A percentile compares a stretch with the other conserved stretches of the same genome.
Conservation (phyloP, 768 basidiomycete genomes). For the Rhodotorula toruloides region DNA sequence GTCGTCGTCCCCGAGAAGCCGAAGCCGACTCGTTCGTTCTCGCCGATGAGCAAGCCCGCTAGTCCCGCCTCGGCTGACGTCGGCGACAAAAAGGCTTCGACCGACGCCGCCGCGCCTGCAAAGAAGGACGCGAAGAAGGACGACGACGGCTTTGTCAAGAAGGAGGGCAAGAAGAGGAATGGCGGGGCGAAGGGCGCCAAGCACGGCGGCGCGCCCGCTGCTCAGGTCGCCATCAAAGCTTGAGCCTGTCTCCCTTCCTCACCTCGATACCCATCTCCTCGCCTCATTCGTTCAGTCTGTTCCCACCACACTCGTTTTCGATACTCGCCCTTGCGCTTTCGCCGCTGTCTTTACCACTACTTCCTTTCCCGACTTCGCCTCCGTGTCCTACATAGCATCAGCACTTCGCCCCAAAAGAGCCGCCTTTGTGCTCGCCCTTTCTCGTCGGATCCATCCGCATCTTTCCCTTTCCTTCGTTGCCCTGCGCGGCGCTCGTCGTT, state of each 20-base stretch:
- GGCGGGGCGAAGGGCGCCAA: too few relatives aligned
- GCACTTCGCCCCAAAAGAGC: constrained; percentile 1
- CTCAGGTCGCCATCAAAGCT: constrained; percentile 18
- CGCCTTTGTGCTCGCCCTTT: neutral
- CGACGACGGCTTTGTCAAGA: constrained; percentile 22
- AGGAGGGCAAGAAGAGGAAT: constrained; percentile 11
- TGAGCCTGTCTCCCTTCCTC: neutral
- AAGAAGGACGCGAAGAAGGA: constrained; percentile 2
- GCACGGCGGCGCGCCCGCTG: neutral
- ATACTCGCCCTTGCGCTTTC: neutral
- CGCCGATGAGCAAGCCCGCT: neutral
- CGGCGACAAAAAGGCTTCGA: neutral
- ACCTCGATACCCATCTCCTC: neutral
- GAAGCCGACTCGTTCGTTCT: neutral
- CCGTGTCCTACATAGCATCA: constrained; percentile 2
- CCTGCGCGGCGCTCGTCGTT: too few relatives aligned
- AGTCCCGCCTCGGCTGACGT: neutral
- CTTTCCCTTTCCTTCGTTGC: neutral
- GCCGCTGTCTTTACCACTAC: neutral
- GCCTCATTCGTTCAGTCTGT: neutral
- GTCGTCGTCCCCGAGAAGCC: constrained; percentile 11
- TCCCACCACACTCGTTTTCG: neutral
- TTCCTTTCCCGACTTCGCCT: neutral
- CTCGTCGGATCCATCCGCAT: too few relatives aligned
- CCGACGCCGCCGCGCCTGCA: neutral